These are phyloP conservation scores for Escovopsis weberi DNA, from an alignment of 2,329 filamentous ascomycete genomes.

Conservation along the genomic window DNA sequence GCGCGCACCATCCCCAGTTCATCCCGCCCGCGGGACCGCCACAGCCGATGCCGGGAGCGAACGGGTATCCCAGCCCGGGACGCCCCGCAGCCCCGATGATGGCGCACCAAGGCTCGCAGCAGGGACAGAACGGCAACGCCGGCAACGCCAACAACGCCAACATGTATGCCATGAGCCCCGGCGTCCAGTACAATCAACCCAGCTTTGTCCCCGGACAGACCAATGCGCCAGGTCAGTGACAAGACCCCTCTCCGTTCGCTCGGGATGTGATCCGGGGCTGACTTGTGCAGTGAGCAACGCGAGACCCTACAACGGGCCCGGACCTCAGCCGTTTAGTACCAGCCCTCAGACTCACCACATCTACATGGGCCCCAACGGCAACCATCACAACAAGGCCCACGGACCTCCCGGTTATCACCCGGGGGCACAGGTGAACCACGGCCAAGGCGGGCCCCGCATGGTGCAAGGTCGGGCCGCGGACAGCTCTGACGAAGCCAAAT, in stretches of 20 bases:
- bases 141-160: no score
- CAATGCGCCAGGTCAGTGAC: slow-evolving; percentile 53
- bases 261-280: slow-evolving; percentile 16
- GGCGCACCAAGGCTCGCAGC: slow-evolving; percentile 87
- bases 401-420: slow-evolving; percentile 30
- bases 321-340: slow-evolving; percentile 47
- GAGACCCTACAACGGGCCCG: slow-evolving; percentile 44
- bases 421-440: slow-evolving; percentile 20
- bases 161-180: slow-evolving; percentile 63
- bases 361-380: slow-evolving; percentile 40
- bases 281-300: slow-evolving; percentile 41
- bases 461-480: slow-evolving; percentile 21
- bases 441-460: slow-evolving; percentile 19
- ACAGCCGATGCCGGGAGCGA: slow-evolving; percentile 48
- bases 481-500: slow-evolving; percentile 31
- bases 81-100: slow-evolving; percentile 74
- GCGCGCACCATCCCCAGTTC: slow-evolving; percentile 44
- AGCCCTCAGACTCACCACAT: slow-evolving; percentile 49
- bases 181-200: slow-evolving; percentile 60
- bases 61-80: slow-evolving; percentile 79
- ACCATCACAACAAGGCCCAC: slow-evolving; percentile 39
- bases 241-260: slow-evolving; percentile 3
- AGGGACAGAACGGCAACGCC: no score
- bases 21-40: slow-evolving; percentile 45
- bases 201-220: slow-evolving; percentile 56